These are phyloP conservation scores for Boletus calvinii DNA, from an alignment of 1,284 basidiomycete species.

Conservation along the genomic window DNA sequence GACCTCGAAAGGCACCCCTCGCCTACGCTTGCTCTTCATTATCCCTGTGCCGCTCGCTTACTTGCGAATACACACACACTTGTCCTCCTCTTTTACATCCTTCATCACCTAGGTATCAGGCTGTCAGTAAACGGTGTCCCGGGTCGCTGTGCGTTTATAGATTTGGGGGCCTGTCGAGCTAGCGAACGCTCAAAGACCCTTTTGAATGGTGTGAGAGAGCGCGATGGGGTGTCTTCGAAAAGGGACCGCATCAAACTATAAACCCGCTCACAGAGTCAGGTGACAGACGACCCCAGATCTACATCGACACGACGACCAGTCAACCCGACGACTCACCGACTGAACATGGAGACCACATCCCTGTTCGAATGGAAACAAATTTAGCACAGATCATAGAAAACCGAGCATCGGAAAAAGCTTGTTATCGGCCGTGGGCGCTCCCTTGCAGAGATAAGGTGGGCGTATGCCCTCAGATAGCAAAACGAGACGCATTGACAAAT, in stretches of 20 bases:
- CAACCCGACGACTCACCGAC: constrained; percentile 45
- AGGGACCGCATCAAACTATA: constrained; percentile 37
- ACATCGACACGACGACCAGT: constrained; percentile 17
- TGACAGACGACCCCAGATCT: constrained; percentile 18
- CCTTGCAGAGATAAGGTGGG: constrained; percentile 20
- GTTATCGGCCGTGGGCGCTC: constrained; percentile 11
- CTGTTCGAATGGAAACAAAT: constrained; percentile 37
- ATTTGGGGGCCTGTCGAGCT: constrained; percentile 24
- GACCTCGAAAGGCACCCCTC: constrained; percentile 5
- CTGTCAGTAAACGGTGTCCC: constrained; percentile 50
- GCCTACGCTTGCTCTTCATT: constrained; percentile 11
- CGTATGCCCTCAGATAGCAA: constrained; percentile 1
- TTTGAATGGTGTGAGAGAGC: constrained; percentile 23
- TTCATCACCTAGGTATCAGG: constrained; percentile 24
- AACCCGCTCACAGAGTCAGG: constrained; percentile 9
- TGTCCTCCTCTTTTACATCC: constrained; percentile 64
- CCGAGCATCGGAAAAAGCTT: neutral
- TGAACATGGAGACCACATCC: constrained; percentile 70
- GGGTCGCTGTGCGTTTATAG: constrained; percentile 24
- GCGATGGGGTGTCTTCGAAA: constrained; percentile 38
- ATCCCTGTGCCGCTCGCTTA: constrained; percentile 18
- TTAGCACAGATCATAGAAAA: constrained; percentile 8
- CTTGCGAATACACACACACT: constrained; percentile 54
- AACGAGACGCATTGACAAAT: constrained; percentile 17
- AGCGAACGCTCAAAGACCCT: constrained; percentile 26